Conservation (phyloP, 306 rosid genomes). For the Rubus parviflorus region DNA sequence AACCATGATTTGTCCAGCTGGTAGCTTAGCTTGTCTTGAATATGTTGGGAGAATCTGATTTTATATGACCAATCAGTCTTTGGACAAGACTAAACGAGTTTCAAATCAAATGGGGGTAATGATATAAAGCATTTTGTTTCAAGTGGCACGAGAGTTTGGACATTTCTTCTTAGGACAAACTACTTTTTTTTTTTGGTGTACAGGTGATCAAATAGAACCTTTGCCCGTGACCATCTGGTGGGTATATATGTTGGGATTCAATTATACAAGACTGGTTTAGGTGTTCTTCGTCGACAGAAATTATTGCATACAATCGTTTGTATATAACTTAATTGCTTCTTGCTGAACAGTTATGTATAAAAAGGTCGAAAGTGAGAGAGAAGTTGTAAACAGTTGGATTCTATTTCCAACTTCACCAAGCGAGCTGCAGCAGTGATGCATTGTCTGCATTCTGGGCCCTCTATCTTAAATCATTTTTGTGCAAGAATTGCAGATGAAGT, state of each 20-base stretch:
- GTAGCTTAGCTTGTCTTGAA: not conserved
- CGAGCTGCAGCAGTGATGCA: not conserved
- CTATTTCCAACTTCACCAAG: not conserved
- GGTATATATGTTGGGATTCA: no score
- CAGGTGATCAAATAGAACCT: no score
- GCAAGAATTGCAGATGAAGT: not conserved
- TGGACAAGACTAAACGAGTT: not conserved
- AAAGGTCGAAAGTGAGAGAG: not conserved
- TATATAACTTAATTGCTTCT: not conserved
- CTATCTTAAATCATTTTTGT: not conserved
- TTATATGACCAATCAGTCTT: not conserved
- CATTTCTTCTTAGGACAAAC: constrained; percentile 9
- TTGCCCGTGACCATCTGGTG: no score
- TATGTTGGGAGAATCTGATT: not conserved
- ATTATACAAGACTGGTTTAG: not conserved
- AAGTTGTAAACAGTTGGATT: not conserved
- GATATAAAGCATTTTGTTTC: not conserved
- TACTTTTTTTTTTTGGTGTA: not conserved
- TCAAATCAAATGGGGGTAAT: not conserved
- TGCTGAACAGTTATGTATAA: no score
- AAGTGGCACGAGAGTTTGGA: constrained; percentile 12
- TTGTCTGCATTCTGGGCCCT: not conserved
- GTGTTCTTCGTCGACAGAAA: constrained; percentile 1
- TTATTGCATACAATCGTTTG: not conserved
- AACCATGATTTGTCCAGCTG: not conserved